Conservation (phyloP, 768 basidiomycete species). For the Gautieria morchelliformis region DNA sequence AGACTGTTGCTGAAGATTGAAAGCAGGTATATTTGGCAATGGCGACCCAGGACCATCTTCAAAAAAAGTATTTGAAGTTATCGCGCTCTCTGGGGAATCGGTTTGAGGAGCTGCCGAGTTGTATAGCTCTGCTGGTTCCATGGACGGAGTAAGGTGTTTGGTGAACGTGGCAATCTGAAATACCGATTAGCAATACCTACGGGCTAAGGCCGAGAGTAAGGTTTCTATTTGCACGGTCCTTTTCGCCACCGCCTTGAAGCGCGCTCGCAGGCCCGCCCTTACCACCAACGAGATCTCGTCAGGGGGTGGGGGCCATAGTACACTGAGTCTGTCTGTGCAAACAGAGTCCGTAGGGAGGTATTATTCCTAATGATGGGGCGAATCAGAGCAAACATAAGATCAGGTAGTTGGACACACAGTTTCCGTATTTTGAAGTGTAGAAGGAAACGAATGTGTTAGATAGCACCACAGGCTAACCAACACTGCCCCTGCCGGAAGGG, state of each 20-base stretch:
- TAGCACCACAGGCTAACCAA: conserved; percentile 93
- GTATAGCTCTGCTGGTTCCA: not conserved
- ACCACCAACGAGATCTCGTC: conserved; percentile 1
- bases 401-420: conserved; percentile 41
- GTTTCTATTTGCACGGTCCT: not conserved
- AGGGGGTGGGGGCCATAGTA: conserved; percentile 3
- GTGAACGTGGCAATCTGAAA: conserved; percentile 51
- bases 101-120: not conserved
- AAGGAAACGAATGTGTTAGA: conserved; percentile 92
- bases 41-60: not conserved
- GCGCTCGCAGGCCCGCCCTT: conserved; percentile 1
- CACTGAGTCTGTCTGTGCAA: conserved; percentile 55
- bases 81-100: not conserved
- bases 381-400: not conserved
- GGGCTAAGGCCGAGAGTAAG: not conserved
- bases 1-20: not conserved
- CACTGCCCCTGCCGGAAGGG: conserved; percentile 78
- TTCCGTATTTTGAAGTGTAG: conserved; percentile 72
- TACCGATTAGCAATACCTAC: not conserved
- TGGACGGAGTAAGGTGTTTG: conserved; percentile 27
- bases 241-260: conserved; percentile 2
- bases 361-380: conserved; percentile 49
- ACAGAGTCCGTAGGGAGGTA: conserved; percentile 60
- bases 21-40: not conserved
- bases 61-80: not conserved